Base-by-base conservation (phyloP, 345 rosid species). In the Boechera retrofracta region DNA sequence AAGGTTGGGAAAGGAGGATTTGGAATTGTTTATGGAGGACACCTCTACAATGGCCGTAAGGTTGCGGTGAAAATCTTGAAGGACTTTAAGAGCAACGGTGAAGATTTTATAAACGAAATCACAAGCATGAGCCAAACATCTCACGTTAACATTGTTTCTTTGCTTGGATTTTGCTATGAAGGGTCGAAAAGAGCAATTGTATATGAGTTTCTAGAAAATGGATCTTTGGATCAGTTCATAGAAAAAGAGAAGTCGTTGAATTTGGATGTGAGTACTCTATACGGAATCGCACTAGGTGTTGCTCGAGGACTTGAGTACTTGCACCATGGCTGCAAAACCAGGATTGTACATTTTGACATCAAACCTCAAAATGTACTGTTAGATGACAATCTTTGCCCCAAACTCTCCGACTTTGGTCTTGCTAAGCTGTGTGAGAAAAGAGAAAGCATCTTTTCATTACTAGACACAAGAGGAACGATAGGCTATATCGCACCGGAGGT, bases 281-380 rank as follows among this genome's bases (percentile, higher is more conserved):
- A 66, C 21, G 53, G 74, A 13, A 77, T 83, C 42, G 81, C 73
- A 0, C 11, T 80, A 2, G 87, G 87, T 11, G 53, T 82, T 59
- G 85, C 83, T 4, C 65, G 80, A 52, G 85, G 89, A n/a, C 54
- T 86, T 15, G 85, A 82, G 55, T 83, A 82, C 57, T 73, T 84
- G 3, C 89, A 84, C 54, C 8, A 72, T 3, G 86, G 87, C 36
- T 86, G 89, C 67, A 86, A 70, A 59, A 77, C 79, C 5, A 79
- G 85, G 63, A 86, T 84, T 31, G 48, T 86, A 29, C 86, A 86
- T 39, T 81, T 84, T 6, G 85, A 84, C 69, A 84, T 82, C 6
- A 84, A 86, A 21, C 87, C 87, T 47, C 87, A 86, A 3, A 86
- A 82, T 31, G 61, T 86, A 39, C 73, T 86, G 1, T 63, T 84